Percentiles rank a stretch among this genome's conserved stretches.
Evolutionary conservation across 805 yeast species (phyloP).

Genomic region (Yarrowia deformans): DNA sequence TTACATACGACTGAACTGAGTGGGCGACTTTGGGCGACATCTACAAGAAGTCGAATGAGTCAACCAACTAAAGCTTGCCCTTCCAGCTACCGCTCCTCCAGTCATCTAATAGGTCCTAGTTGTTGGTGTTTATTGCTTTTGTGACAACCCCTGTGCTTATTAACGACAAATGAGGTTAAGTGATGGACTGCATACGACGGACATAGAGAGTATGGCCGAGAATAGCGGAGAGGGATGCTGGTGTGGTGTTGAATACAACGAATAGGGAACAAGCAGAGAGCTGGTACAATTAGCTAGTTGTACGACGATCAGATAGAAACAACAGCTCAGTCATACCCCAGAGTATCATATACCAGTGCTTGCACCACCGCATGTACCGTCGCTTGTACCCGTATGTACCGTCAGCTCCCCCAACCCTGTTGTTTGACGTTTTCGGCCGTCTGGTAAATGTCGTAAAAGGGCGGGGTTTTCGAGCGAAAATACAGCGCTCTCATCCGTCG

Average conservation of each 20-base stretch:
- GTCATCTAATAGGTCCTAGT: background rate
- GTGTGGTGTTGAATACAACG: too few relatives aligned
- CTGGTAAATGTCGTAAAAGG: background rate
- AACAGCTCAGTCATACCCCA: too few relatives aligned
- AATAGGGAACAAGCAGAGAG: too few relatives aligned
- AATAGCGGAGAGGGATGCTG: background rate
- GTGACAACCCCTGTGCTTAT: conserved; percentile 11
- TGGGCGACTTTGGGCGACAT: too few relatives aligned
- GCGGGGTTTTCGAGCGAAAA: background rate
- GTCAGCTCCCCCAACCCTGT: conserved; percentile 3
- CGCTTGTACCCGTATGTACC: too few relatives aligned
- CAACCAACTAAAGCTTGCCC: too few relatives aligned
- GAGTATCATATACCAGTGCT: too few relatives aligned
- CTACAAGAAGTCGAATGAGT: too few relatives aligned
- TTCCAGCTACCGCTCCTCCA: background rate
- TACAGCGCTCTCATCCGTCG: background rate
- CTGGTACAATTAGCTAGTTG: too few relatives aligned
- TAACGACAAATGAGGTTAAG: conserved; percentile 11
- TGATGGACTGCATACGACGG: conserved; percentile 19
- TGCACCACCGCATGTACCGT: too few relatives aligned
- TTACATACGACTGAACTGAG: too few relatives aligned
- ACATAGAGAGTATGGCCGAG: background rate
- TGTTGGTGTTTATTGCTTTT: background rate
- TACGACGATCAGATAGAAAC: too few relatives aligned
- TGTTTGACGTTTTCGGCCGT: conserved; percentile 13